Percentiles rank a stretch among this genome's conserved stretches.
phyloP scores from a whole-genome alignment of 179 eudicot genomes.

The Carnegiea gigantea region DNA sequence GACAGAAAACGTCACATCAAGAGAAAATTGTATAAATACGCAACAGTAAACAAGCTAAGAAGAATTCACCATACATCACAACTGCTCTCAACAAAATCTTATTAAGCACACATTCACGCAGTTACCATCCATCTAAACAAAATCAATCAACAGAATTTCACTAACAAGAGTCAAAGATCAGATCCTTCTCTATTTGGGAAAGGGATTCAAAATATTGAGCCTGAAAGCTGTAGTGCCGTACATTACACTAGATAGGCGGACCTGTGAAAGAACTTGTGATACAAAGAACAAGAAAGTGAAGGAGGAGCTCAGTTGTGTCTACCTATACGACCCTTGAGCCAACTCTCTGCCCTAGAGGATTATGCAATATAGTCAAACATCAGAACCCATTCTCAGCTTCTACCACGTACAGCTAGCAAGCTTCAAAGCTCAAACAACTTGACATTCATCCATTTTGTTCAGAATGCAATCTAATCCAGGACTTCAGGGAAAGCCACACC shows the following conservation, averaged over 20 bases:
- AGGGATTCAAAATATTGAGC: no score
- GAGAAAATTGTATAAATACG: not conserved
- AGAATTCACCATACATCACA: not conserved
- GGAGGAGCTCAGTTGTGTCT: not conserved
- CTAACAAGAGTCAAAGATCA: not conserved
- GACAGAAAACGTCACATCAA: not conserved
- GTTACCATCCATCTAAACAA: not conserved
- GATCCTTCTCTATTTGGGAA: no score
- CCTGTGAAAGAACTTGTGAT: not conserved
- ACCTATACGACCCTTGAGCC: not conserved
- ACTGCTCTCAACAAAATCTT: not conserved
- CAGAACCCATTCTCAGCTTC: not conserved
- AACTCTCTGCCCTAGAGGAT: not conserved
- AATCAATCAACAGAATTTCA: not conserved
- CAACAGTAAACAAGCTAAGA: not conserved
- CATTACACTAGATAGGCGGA: not conserved
- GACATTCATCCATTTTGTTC: not conserved
- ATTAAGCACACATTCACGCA: not conserved
- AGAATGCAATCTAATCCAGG: not conserved
- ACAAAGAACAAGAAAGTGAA: not conserved
- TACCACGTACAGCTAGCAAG: not conserved
- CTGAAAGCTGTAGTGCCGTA: no score
- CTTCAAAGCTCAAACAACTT: not conserved
- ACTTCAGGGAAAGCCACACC: not conserved
- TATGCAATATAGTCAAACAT: not conserved